phyloP scores from a whole-genome alignment of 495 filamentous ascomycete genomes.

The Neurospora intermedia region DNA sequence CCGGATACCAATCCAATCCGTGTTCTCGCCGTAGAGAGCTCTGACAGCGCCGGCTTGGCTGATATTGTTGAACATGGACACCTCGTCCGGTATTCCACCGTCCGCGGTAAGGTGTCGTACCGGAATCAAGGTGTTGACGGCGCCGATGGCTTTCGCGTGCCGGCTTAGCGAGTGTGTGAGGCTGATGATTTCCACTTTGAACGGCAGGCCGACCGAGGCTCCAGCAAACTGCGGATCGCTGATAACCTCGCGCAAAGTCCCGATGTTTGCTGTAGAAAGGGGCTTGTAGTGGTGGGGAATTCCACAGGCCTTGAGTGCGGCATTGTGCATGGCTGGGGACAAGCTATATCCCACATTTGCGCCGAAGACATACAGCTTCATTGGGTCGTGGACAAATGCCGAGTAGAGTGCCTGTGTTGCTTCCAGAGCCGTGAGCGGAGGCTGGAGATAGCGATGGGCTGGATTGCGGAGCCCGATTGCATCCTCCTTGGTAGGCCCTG shows the following conservation, averaged over 20 bases:
- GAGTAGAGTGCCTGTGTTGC: slow-evolving; percentile 44
- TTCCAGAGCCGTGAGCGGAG: slow-evolving; percentile 47
- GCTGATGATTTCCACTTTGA: slow-evolving; percentile 57
- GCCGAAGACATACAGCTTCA: slow-evolving; percentile 62
- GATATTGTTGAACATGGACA: slow-evolving; percentile 45
- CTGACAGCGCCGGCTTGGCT: slow-evolving; percentile 52
- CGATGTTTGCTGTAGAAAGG: slow-evolving; percentile 47
- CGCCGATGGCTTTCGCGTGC: slow-evolving; percentile 63
- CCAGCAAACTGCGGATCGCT: slow-evolving; percentile 58
- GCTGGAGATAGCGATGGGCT: slow-evolving; percentile 4
- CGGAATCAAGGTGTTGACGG: slow-evolving; percentile 66
- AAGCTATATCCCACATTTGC: slow-evolving; percentile 59
- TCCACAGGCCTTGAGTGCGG: slow-evolving; percentile 54
- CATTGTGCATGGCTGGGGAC: slow-evolving; percentile 67
- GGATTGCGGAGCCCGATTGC: slow-evolving; percentile 6
- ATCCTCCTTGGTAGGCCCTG: slow-evolving; percentile 34
- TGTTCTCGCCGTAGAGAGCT: slow-evolving; percentile 68
- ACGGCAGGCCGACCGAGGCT: slow-evolving; percentile 60
- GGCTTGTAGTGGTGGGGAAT: slow-evolving; percentile 55
- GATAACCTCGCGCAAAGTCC: slow-evolving; percentile 48
- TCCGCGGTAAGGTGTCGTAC: slow-evolving; percentile 46
- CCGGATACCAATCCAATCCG: slow-evolving; percentile 63
- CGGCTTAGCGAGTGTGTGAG: slow-evolving; percentile 55
- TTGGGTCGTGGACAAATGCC: slow-evolving; percentile 44
- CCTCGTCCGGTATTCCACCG: slow-evolving; percentile 48